Conservation (phyloP, 495 filamentous ascomycete genomes). For the Annulohypoxylon nitens region DNA sequence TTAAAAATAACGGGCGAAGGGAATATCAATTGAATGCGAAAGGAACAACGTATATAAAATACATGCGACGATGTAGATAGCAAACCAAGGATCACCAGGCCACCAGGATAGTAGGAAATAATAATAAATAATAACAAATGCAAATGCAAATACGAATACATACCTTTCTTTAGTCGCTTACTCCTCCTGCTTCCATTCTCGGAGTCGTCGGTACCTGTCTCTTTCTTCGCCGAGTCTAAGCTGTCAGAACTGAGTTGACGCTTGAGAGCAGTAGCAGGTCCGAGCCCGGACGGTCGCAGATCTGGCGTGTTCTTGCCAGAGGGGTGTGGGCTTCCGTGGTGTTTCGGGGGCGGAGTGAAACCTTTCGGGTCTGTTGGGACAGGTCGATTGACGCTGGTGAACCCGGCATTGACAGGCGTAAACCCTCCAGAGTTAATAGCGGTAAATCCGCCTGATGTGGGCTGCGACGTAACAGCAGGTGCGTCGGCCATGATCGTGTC, state of each 20-base stretch:
- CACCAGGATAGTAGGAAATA: not conserved
- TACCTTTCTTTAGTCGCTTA: conserved; percentile 95
- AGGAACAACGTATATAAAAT: not conserved
- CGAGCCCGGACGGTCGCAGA: conserved; percentile 65
- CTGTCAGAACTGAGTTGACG: conserved; percentile 85
- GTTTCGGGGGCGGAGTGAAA: conserved; percentile 60
- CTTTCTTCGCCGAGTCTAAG: conserved; percentile 66
- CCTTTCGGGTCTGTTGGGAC: conserved; percentile 52
- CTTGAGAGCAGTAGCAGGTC: conserved; percentile 75
- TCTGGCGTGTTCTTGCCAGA: conserved; percentile 72
- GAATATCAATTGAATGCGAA: not conserved
- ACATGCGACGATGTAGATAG: not conserved
- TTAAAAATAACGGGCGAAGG: not conserved
- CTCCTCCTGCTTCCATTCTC: conserved; percentile 86
- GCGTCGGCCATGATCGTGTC: conserved; percentile 70
- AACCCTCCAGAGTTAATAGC: conserved; percentile 74
- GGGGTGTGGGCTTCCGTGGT: conserved; percentile 64
- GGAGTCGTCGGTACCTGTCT: conserved; percentile 71
- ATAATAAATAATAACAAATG: not conserved
- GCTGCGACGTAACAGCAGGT: conserved; percentile 56
- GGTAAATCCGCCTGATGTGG: conserved; percentile 75
- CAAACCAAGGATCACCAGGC: too few species aligned
- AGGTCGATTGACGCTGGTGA: conserved; percentile 79
- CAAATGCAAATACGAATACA: conserved; percentile 41
- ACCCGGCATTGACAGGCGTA: conserved; percentile 69